These are phyloP conservation scores for Parathielavia appendiculata DNA, from an alignment of 495 filamentous ascomycete species.

Conservation along the genomic window DNA sequence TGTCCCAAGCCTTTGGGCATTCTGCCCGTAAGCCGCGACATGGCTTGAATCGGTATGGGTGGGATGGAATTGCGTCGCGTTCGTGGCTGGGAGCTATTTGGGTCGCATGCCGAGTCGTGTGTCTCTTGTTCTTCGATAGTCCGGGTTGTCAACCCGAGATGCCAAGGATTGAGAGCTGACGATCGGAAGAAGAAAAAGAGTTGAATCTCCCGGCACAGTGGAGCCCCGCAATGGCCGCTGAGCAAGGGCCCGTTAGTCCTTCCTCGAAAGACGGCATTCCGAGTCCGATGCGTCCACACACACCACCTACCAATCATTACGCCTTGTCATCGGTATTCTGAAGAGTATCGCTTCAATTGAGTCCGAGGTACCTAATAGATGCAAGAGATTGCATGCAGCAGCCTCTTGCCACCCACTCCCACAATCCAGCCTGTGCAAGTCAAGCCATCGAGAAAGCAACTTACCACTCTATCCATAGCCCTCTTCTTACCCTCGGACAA, in stretches of 20 bases:
- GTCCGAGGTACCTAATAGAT: background rate
- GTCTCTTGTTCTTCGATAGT: background rate
- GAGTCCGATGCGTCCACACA: background rate
- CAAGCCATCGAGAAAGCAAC: too few species aligned
- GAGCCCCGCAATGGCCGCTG: conserved; percentile 3
- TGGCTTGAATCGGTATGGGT: conserved; percentile 6
- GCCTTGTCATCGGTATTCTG: background rate
- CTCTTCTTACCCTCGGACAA: too few species aligned
- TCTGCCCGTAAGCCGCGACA: conserved; percentile 34
- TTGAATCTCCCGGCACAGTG: conserved; percentile 1
- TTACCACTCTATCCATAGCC: too few species aligned
- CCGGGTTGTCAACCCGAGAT: conserved; percentile 9
- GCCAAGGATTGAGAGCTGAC: conserved; percentile 4
- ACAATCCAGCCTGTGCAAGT: too few species aligned
- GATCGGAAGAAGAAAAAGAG: background rate
- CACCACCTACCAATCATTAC: background rate
- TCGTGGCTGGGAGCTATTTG: background rate
- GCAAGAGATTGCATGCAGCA: background rate
- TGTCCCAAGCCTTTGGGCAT: conserved; percentile 25
- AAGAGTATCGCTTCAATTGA: background rate
- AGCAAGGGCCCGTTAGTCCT: background rate
- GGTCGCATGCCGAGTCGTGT: conserved; percentile 3
- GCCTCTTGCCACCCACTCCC: too few species aligned
- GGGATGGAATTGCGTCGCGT: conserved; percentile 48
- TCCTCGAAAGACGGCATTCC: background rate